These are phyloP conservation scores for Vairimorpha apis DNA, from an alignment of 371 early-diverging fungal genomes.

Conservation along the genomic window DNA sequence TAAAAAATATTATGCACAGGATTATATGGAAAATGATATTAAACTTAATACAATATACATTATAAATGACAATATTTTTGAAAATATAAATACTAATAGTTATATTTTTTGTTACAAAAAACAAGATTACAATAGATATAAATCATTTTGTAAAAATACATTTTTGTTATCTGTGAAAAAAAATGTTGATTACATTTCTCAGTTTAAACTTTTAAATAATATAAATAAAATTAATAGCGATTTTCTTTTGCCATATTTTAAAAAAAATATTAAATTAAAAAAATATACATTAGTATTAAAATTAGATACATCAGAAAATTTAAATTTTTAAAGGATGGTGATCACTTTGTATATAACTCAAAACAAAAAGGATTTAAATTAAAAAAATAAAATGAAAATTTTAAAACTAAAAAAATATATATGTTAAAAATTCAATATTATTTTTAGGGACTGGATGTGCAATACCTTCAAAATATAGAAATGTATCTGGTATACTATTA, in stretches of 20 bases:
- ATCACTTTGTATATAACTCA: conserved; percentile 8
- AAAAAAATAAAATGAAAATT: not conserved
- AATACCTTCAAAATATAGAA: conserved; percentile 84
- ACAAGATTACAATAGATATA: not conserved
- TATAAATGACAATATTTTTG: not conserved
- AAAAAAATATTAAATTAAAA: not conserved
- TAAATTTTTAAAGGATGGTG: conserved; percentile 64
- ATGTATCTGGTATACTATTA: conserved; percentile 68
- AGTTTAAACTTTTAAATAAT: conserved; percentile 12
- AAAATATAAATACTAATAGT: not conserved
- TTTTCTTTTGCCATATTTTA: not conserved
- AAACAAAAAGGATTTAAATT: conserved; percentile 3
- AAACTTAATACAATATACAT: conserved; percentile 22
- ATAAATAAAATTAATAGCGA: conserved; percentile 16
- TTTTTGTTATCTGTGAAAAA: conserved; percentile 7
- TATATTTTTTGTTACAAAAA: not conserved
- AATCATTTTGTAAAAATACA: not conserved
- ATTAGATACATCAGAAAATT: not conserved
- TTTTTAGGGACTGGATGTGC: conserved; percentile 85
- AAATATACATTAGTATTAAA: not conserved
- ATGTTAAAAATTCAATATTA: conserved; percentile 7
- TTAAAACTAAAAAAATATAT: not conserved
- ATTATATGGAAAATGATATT: conserved; percentile 46
- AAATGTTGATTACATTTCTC: conserved; percentile 20
- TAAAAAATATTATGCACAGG: conserved; percentile 28